Evolutionary conservation across 2,329 filamentous ascomycete genomes (phyloP).

Genomic region (Graphilbum fragrans): DNA sequence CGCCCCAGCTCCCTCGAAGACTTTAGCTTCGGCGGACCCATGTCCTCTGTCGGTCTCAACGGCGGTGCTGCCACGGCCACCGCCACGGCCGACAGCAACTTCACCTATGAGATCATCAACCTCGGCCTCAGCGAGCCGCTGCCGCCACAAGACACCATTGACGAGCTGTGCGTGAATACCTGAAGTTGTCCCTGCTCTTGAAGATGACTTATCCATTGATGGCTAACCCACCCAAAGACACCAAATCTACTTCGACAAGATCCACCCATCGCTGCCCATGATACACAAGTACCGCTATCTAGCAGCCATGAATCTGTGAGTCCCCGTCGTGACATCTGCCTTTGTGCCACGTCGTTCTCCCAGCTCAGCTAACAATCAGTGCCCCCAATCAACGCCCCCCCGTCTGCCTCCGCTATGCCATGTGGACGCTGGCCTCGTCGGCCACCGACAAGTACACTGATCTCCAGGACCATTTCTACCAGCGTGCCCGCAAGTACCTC

Average conservation of each 20-base stretch:
- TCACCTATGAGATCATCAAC: constrained; percentile 69
- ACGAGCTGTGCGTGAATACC: constrained; percentile 56
- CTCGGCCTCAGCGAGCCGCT: constrained; percentile 47
- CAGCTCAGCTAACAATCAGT: constrained; percentile 19
- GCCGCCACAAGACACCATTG: constrained; percentile 51
- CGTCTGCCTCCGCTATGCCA: constrained; percentile 79
- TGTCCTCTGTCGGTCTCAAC: constrained; percentile 35
- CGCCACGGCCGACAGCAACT: constrained; percentile 39
- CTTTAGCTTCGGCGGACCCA: constrained; percentile 40
- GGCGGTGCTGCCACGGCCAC: constrained; percentile 41
- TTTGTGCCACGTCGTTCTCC: constrained; percentile 13
- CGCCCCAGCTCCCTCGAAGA: constrained; percentile 38
- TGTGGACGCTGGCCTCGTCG: constrained; percentile 90
- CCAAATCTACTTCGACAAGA: constrained; percentile 79
- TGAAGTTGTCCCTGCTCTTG: not conserved
- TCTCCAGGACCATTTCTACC: constrained; percentile 81
- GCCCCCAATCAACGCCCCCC: constrained; percentile 78
- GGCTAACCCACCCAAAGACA: constrained; percentile 36
- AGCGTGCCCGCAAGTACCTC: constrained; percentile 77
- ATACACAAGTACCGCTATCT: constrained; percentile 82
- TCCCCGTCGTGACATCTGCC: not conserved
- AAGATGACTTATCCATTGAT: not conserved
- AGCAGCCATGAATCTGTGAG: constrained; percentile 69
- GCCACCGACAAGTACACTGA: constrained; percentile 69
- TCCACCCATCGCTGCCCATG: constrained; percentile 76